Evolutionary conservation across 2,329 filamentous ascomycete species (phyloP).

Genomic region (Ceratocystis harringtonii): DNA sequence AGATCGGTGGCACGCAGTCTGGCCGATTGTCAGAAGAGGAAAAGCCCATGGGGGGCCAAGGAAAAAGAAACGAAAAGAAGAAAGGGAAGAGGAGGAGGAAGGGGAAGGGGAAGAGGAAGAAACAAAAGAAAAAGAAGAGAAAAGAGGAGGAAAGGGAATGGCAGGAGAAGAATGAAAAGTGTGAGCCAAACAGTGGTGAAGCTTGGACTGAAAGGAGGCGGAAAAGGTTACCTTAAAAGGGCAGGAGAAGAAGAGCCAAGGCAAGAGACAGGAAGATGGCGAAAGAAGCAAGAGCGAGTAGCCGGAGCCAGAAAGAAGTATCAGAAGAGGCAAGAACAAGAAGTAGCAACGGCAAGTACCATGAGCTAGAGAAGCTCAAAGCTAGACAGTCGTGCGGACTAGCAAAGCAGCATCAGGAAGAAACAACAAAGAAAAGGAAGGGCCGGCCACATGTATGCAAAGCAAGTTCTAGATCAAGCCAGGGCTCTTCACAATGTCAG

Average conservation of each 20-base stretch:
- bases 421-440: neutral
- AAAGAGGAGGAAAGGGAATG: neutral
- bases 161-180: neutral
- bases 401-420: neutral
- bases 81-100: neutral
- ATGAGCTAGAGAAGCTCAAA: neutral
- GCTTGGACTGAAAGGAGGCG: neutral
- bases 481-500: neutral
- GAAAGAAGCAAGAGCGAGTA: neutral
- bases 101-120: neutral
- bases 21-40: constrained; percentile 13
- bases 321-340: neutral
- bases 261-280: neutral
- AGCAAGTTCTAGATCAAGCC: neutral
- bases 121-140: neutral
- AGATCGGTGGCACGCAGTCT: constrained; percentile 12
- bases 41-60: constrained; percentile 13
- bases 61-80: neutral
- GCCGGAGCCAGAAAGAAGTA: neutral
- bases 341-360: neutral
- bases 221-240: neutral
- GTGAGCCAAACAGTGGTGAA: constrained; percentile 2
- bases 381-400: neutral
- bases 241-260: neutral
- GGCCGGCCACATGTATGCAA: neutral